These are phyloP conservation scores for Ceratocystis variospora DNA, from an alignment of 2,329 filamentous ascomycete genomes.

Conservation along the genomic window DNA sequence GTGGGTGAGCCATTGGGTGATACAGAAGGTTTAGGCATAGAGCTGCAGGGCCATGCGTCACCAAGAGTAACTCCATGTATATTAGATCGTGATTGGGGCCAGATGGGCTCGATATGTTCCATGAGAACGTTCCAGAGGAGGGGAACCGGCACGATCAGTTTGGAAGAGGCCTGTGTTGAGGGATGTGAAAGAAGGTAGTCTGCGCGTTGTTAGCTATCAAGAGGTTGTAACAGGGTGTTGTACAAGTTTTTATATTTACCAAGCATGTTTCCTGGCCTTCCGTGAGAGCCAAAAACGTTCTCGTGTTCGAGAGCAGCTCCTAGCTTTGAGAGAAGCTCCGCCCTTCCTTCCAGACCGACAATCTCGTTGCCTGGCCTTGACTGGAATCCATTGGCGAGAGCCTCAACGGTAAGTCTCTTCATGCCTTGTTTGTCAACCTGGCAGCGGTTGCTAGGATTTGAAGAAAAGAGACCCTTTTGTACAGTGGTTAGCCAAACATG, in stretches of 20 bases:
- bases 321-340: constrained; percentile 63
- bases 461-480: constrained; percentile 63
- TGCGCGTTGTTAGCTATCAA: constrained; percentile 28
- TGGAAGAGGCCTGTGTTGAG: constrained; percentile 74
- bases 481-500: not conserved
- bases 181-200: constrained; percentile 90
- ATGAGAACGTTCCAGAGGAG: constrained; percentile 86
- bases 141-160: constrained; percentile 72
- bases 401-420: constrained; percentile 56
- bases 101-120: constrained; percentile 73
- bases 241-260: constrained; percentile 38
- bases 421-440: constrained; percentile 82
- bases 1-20: constrained; percentile 35
- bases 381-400: constrained; percentile 70
- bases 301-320: constrained; percentile 63
- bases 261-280: constrained; percentile 84
- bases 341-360: constrained; percentile 71
- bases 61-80: constrained; percentile 79
- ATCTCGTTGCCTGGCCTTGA: constrained; percentile 68
- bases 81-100: constrained; percentile 73
- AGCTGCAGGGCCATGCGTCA: constrained; percentile 83
- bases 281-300: constrained; percentile 72
- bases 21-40: constrained; percentile 48
- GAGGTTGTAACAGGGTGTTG: not conserved
- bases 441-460: constrained; percentile 63